A percentile compares a stretch with the other conserved stretches of the same genome.
These are phyloP conservation scores for Neoboletus subvelutipes DNA, from an alignment of 768 basidiomycete species.

Conservation along the genomic window DNA sequence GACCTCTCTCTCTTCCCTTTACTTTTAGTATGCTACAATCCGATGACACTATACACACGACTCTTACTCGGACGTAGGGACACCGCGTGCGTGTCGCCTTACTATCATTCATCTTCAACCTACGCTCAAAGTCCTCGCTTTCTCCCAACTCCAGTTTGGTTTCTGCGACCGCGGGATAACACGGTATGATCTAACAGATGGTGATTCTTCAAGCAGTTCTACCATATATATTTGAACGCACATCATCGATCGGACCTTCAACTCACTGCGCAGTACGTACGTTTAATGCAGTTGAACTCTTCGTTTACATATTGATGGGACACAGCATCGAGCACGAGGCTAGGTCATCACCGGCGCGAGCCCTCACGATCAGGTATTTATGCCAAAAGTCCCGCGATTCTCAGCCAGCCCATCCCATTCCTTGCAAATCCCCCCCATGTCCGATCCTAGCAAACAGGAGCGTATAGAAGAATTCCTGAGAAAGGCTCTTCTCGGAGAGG, in stretches of 20 bases:
- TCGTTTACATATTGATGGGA: neutral
- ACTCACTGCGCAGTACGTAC: neutral
- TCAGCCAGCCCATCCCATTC: neutral
- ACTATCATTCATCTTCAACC: neutral
- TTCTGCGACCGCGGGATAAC: neutral
- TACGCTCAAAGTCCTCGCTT: neutral
- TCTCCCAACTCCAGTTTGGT: neutral
- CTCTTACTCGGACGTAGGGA: too few relatives aligned
- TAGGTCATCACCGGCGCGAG: neutral
- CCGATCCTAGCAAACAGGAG: slow-evolving; percentile 8
- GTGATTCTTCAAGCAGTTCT: neutral
- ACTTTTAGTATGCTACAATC: too few relatives aligned
- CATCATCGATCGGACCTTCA: neutral
- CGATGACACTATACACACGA: too few relatives aligned
- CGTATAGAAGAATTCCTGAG: slow-evolving; percentile 24
- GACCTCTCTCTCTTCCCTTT: too few relatives aligned
- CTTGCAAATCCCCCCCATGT: slow-evolving; percentile 5
- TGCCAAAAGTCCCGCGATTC: neutral
- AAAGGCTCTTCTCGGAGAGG: slow-evolving; percentile 28
- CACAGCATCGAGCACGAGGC: neutral
- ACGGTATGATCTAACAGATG: neutral
- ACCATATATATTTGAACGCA: neutral
- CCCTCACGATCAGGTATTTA: neutral
- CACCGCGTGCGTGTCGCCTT: neutral
- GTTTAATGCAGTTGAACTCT: neutral